A percentile compares a stretch with the other conserved stretches of the same genome.
These are phyloP conservation scores for Rubus idaeus DNA, from an alignment of 306 rosid genomes.

Conservation along the genomic window DNA sequence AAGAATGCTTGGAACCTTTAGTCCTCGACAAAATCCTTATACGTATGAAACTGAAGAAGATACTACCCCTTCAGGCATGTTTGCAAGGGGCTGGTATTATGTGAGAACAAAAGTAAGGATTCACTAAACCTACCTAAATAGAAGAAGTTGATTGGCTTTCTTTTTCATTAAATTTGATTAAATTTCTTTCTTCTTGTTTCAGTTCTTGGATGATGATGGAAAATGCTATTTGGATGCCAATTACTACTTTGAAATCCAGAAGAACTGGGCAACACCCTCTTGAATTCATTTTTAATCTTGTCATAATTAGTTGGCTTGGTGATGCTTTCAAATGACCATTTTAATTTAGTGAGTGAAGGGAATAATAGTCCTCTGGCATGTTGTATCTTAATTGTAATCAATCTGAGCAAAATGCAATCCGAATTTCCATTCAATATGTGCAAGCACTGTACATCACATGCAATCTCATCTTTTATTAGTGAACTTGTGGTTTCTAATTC, in stretches of 20 bases:
- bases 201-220: conserved; percentile 93
- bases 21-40: conserved; percentile 76
- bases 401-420: conserved; percentile 34
- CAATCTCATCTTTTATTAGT: background rate
- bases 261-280: conserved; percentile 61
- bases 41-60: conserved; percentile 71
- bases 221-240: conserved; percentile 75
- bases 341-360: conserved; percentile 6
- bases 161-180: background rate
- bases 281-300: conserved; percentile 25
- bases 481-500: background rate
- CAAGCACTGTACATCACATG: conserved; percentile 12
- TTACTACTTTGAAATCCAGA: conserved; percentile 82
- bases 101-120: conserved; percentile 72
- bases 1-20: conserved; percentile 82
- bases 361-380: conserved; percentile 23
- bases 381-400: conserved; percentile 34
- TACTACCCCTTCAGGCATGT: conserved; percentile 72
- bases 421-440: conserved; percentile 26
- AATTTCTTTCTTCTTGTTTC: conserved; percentile 6
- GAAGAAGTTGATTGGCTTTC: background rate
- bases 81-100: conserved; percentile 81
- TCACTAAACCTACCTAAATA: background rate
- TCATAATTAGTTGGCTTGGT: conserved; percentile 9
- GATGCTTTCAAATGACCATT: conserved; percentile 14